A percentile compares a stretch with the other conserved stretches of the same genome.
phyloP scores from a whole-genome alignment of 2,329 filamentous ascomycete genomes.

The Pseudopyrenochaeta lycopersici region DNA sequence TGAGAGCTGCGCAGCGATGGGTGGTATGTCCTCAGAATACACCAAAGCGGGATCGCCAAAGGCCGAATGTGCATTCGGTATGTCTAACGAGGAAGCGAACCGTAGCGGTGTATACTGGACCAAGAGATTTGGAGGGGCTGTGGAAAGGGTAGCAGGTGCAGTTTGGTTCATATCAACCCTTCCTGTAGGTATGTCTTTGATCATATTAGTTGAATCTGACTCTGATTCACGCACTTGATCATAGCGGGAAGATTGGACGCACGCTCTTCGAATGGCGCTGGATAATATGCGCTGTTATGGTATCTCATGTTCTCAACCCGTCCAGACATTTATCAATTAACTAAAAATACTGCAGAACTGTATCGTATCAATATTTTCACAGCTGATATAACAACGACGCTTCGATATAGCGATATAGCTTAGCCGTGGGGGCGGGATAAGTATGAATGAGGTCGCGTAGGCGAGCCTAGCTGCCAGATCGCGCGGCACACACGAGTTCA shows the following conservation, averaged over 20 bases:
- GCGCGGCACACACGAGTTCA: conserved; percentile 16
- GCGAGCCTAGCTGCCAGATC: conserved; percentile 4
- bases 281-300: not conserved
- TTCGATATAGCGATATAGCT: not conserved
- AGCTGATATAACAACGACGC: not conserved
- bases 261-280: not conserved
- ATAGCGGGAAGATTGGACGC: not conserved
- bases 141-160: not conserved
- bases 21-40: conserved; percentile 3
- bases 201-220: not conserved
- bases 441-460: conserved; percentile 3
- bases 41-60: not conserved
- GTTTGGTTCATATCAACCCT: not conserved
- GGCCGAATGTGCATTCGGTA: not conserved
- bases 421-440: not conserved
- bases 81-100: not conserved
- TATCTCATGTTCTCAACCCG: not conserved
- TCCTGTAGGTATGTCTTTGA: not conserved
- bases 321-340: not conserved
- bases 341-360: no score
- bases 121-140: not conserved
- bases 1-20: not conserved
- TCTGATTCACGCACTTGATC: not conserved
- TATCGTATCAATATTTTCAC: not conserved
- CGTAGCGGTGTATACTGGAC: not conserved